Evolutionary conservation across 2,329 filamentous ascomycete genomes (phyloP).

Genomic region (Colletotrichum orbiculare): DNA sequence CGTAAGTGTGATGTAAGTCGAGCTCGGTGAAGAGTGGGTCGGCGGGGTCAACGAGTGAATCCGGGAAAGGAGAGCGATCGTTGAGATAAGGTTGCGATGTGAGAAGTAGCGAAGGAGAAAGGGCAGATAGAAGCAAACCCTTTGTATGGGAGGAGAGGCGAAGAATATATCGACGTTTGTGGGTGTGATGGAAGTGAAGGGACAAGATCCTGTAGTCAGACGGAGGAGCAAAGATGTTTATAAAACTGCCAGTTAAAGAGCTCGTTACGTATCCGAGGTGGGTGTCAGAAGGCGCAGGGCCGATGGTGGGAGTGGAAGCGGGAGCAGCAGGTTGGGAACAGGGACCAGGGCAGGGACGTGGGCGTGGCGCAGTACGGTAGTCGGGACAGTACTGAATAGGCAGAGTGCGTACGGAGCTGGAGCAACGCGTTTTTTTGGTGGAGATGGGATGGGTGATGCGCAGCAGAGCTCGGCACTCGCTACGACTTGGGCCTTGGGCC

Average conservation of each 20-base stretch:
- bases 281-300: slow-evolving; percentile 32
- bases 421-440: slow-evolving; percentile 19
- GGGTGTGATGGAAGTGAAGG: slow-evolving; percentile 24
- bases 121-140: not conserved
- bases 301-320: slow-evolving; percentile 26
- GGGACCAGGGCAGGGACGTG: slow-evolving; percentile 32
- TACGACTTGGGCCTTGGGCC: not conserved
- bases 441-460: slow-evolving; percentile 33
- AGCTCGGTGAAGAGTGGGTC: slow-evolving; percentile 20
- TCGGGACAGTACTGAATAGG: too few species aligned
- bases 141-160: slow-evolving; percentile 9
- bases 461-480: slow-evolving; percentile 14
- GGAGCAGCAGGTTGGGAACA: slow-evolving; percentile 14
- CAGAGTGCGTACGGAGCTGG: not conserved
- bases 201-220: slow-evolving; percentile 13
- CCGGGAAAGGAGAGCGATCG: slow-evolving; percentile 12
- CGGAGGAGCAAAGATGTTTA: slow-evolving; percentile 35
- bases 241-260: slow-evolving; percentile 29
- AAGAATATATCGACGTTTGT: slow-evolving; percentile 13
- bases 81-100: slow-evolving; percentile 7
- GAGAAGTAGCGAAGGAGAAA: slow-evolving; percentile 15
- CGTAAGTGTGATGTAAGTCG: slow-evolving; percentile 12
- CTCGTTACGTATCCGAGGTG: slow-evolving; percentile 19
- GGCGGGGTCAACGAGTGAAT: slow-evolving; percentile 28
- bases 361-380: slow-evolving; percentile 31